Evolutionary conservation across 257 asterid genomes (phyloP), one percentile per base, ranked within the genome.

Genomic region (Lavandula angustifolia): DNA sequence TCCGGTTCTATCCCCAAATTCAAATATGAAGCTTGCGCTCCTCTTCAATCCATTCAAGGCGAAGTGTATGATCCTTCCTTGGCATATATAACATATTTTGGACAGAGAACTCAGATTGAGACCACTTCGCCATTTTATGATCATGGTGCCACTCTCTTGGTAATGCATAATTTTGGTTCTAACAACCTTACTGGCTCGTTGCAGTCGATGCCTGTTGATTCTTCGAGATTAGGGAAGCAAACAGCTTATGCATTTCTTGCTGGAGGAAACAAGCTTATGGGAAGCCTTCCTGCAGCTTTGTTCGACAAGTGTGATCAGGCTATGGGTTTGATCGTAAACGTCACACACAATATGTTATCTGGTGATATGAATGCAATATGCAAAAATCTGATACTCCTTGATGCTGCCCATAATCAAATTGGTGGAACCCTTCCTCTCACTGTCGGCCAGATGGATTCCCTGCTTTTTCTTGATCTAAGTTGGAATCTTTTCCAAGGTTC

Each of bases 1-100:
- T 84, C 96, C 0, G 99, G 99, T 60, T 66, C 88, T 9, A 83
- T 94, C 68, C 99, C 99, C 2, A 76, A 57, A 64, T 90, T 94
- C 52, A 63, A 63, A 18, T 59, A 72, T 17, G 67, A 54, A 54
- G 67, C 66, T 13, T 90, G 97, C 74, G 72, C 75, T 76, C 76
- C 67, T 31, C 16, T 79, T 43, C 75, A 18, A 2, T 63, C 80
- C 69, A 9, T 35, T 17, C 27, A 16, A 5, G 12, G 47, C 64
- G 73, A 72, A 64, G 68, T 69, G 34, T 63, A 67, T 58, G 85
- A 86, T 77, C 77, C 80, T 27, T 73, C 90, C 3, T 69, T 88
- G 62, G 83, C 80, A 3, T 94, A 94, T 72, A 41, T 79, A 37
- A 58, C 81, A 0, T 80, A 74, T 75, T 86, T 87, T 61, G 76